Conservation (phyloP, 78 protist species). For the Guillardia theta region DNA sequence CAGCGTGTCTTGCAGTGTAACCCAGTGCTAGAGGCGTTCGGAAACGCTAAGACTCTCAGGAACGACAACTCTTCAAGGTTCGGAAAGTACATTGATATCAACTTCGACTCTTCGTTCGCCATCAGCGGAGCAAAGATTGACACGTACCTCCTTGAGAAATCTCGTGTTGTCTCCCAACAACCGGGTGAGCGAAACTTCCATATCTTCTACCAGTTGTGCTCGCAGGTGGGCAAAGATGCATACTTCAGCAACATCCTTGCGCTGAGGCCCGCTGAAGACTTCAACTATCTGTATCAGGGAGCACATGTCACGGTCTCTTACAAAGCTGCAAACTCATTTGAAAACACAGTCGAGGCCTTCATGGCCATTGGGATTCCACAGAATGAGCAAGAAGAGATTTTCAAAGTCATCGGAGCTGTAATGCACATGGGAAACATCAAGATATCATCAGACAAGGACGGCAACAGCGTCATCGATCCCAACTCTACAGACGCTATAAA, state of each 20-base stretch:
- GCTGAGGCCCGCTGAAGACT: neutral
- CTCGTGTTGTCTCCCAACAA: slow-evolving; percentile 78
- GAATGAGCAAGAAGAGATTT: slow-evolving; percentile 67
- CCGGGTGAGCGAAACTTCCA: slow-evolving; percentile 90
- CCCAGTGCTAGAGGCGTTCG: slow-evolving; percentile 93
- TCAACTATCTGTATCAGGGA: too few relatives aligned
- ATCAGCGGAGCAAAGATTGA: neutral
- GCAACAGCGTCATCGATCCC: neutral
- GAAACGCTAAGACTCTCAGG: slow-evolving; percentile 90
- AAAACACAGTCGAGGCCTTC: neutral
- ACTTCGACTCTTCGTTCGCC: neutral
- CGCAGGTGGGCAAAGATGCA: neutral
- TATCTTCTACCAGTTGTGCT: slow-evolving; percentile 84
- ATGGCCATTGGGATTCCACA: slow-evolving; percentile 62
- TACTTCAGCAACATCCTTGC: neutral
- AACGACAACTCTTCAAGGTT: slow-evolving; percentile 90
- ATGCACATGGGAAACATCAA: slow-evolving; percentile 81
- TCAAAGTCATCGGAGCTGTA: slow-evolving; percentile 74
- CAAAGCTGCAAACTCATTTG: neutral
- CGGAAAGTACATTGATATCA: slow-evolving; percentile 57
- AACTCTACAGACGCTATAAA: neutral
- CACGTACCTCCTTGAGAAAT: slow-evolving; percentile 83
- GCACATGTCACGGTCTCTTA: neutral
- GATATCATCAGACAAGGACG: neutral
- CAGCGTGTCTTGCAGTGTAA: slow-evolving; percentile 70